Evolutionary conservation across 2,329 filamentous ascomycete genomes (phyloP).

Genomic region (Neonectria coccinea): DNA sequence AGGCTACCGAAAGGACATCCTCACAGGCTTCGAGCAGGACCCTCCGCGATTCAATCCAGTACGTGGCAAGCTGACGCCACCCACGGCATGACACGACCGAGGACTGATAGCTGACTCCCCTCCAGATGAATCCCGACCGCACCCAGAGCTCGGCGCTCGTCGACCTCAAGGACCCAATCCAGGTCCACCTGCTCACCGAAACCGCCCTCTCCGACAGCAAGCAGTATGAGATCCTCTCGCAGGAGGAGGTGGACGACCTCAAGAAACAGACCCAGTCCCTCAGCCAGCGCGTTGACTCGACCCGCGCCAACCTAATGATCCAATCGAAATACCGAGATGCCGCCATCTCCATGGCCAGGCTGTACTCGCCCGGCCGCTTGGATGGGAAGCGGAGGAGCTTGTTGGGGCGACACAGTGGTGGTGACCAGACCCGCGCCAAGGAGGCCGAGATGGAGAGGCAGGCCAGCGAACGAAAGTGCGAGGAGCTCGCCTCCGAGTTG

Average conservation of each 20-base stretch:
- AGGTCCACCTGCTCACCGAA: slow-evolving; percentile 92
- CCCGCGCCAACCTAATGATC: slow-evolving; percentile 84
- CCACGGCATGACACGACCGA: slow-evolving; percentile 25
- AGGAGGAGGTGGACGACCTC: slow-evolving; percentile 89
- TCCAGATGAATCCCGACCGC: slow-evolving; percentile 62
- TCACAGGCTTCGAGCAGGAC: slow-evolving; percentile 66
- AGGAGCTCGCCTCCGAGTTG: slow-evolving; percentile 84
- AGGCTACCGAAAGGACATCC: slow-evolving; percentile 68
- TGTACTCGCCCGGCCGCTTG: slow-evolving; percentile 73
- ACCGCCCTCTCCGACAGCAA: slow-evolving; percentile 92
- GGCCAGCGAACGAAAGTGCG: slow-evolving; percentile 82
- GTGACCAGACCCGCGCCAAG: slow-evolving; percentile 62
- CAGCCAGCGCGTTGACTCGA: slow-evolving; percentile 81
- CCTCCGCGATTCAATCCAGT: slow-evolving; percentile 70
- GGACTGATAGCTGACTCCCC: slow-evolving; percentile 29
- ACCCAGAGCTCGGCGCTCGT: slow-evolving; percentile 68
- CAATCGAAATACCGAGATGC: slow-evolving; percentile 97
- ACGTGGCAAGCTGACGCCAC: slow-evolving; percentile 45
- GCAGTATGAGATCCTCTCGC: slow-evolving; percentile 85
- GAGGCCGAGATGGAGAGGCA: slow-evolving; percentile 80
- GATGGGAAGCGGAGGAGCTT: slow-evolving; percentile 63
- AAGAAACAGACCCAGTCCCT: slow-evolving; percentile 87
- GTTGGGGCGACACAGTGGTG: slow-evolving; percentile 63
- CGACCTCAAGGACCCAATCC: slow-evolving; percentile 78
- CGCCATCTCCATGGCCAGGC: slow-evolving; percentile 83